phyloP scores from a whole-genome alignment of 2,329 filamentous ascomycete species.

The Neobulgaria alba region DNA sequence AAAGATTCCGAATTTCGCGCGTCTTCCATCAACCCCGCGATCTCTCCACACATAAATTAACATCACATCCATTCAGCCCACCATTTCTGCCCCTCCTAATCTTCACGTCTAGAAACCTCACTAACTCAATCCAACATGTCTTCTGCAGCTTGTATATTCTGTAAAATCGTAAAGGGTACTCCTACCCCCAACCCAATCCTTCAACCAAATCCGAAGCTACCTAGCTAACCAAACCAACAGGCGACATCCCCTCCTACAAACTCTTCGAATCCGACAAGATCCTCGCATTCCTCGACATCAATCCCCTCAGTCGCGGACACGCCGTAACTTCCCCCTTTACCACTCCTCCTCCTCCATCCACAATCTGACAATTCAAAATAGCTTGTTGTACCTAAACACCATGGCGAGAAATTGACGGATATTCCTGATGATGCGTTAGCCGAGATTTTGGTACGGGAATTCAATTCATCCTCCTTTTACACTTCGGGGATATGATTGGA shows the following conservation, averaged over 20 bases:
- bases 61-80: no score
- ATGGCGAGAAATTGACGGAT: slow-evolving; percentile 84
- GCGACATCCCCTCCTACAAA: slow-evolving; percentile 94
- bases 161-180: slow-evolving; percentile 90
- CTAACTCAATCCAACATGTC: slow-evolving; percentile 32
- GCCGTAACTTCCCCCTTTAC: slow-evolving; percentile 50
- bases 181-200: slow-evolving; percentile 10
- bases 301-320: slow-evolving; percentile 79
- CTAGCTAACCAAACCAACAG: slow-evolving; percentile 37
- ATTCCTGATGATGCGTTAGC: slow-evolving; percentile 81
- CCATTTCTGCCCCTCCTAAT: no score
- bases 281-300: slow-evolving; percentile 92
- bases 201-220: slow-evolving; percentile 7
- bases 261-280: slow-evolving; percentile 92
- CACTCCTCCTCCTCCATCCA: not conserved
- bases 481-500: slow-evolving; percentile 4
- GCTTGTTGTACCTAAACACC: slow-evolving; percentile 94
- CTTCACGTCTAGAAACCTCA: no score
- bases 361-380: slow-evolving; percentile 7
- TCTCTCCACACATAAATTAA: not conserved
- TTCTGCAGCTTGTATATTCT: slow-evolving; percentile 77
- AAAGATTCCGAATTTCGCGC: not conserved
- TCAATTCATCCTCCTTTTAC: no score
- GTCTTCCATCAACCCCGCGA: not conserved
- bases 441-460: slow-evolving; percentile 63